Conservation (phyloP, 352 stramenopile species). For the Aphanomyces astaci region DNA sequence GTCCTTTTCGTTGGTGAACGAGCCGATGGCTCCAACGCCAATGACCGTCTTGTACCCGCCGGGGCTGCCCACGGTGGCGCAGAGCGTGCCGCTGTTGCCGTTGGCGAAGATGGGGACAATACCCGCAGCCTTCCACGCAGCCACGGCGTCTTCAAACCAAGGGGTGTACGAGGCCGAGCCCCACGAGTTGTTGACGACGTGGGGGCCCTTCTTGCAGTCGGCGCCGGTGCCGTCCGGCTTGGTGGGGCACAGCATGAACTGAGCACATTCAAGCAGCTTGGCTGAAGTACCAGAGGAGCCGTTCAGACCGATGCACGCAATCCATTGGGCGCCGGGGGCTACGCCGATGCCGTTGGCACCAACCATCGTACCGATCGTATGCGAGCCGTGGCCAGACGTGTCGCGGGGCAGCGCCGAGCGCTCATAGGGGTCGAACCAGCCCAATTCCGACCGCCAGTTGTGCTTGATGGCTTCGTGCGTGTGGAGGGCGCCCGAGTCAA, state of each 20-base stretch:
- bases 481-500: slow-evolving; percentile 20
- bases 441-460: slow-evolving; percentile 32
- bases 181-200: slow-evolving; percentile 37
- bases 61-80: slow-evolving; percentile 28
- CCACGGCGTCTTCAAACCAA: slow-evolving; percentile 27
- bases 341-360: slow-evolving; percentile 30
- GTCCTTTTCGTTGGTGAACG: slow-evolving; percentile 26
- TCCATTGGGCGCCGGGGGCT: slow-evolving; percentile 28
- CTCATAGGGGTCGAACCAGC: slow-evolving; percentile 44
- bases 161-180: slow-evolving; percentile 23
- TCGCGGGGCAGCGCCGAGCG: slow-evolving; percentile 29
- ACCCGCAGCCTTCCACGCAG: slow-evolving; percentile 29
- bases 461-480: slow-evolving; percentile 21
- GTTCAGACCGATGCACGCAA: slow-evolving; percentile 30
- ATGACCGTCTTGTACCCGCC: slow-evolving; percentile 30
- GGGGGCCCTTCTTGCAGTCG: slow-evolving; percentile 34
- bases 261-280: slow-evolving; percentile 26
- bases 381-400: slow-evolving; percentile 31
- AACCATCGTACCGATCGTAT: slow-evolving; percentile 31
- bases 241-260: slow-evolving; percentile 30
- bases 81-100: slow-evolving; percentile 30
- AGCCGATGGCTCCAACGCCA: slow-evolving; percentile 43
- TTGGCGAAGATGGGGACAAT: slow-evolving; percentile 35
- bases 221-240: slow-evolving; percentile 16
- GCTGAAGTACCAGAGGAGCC: slow-evolving; percentile 18